A percentile compares a stretch with the other conserved stretches of the same genome.
Conservation (phyloP, 805 yeast species). For the Yamadazyma philogaea region DNA sequence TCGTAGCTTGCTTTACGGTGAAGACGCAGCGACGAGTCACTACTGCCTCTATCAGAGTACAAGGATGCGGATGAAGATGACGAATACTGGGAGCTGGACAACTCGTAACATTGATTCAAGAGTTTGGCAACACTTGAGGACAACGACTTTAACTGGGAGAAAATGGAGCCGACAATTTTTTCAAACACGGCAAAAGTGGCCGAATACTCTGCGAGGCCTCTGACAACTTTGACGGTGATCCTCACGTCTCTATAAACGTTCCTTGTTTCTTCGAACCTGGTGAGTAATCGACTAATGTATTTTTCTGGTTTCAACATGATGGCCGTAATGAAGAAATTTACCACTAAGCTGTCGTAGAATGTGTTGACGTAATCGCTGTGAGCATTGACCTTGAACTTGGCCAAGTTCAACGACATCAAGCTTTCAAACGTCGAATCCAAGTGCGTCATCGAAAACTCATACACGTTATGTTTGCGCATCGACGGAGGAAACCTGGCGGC, state of each 20-base stretch:
- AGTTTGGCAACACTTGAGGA: constrained; percentile 24
- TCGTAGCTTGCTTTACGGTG: constrained; percentile 11
- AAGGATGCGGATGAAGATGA: constrained; percentile 17
- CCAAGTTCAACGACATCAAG: constrained; percentile 16
- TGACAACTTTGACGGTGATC: constrained; percentile 27
- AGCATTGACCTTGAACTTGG: constrained; percentile 10
- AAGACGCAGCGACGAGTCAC: constrained; percentile 1
- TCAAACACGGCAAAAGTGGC: constrained; percentile 20
- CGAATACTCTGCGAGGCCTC: constrained; percentile 27
- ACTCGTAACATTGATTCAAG: constrained; percentile 20
- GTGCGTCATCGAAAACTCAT: constrained; percentile 26
- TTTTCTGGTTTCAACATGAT: constrained; percentile 31
- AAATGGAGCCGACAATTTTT: constrained; percentile 23
- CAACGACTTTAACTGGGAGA: constrained; percentile 24
- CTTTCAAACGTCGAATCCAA: constrained; percentile 30
- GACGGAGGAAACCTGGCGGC: constrained; percentile 29
- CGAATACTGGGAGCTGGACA: constrained; percentile 2
- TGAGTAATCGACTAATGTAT: constrained; percentile 24
- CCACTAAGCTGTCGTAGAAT: constrained; percentile 22
- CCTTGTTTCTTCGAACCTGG: constrained; percentile 20
- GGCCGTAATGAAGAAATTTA: constrained; percentile 35
- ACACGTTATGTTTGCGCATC: constrained; percentile 24
- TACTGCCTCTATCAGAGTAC: constrained; percentile 13
- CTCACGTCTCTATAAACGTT: constrained; percentile 25
- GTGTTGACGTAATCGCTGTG: constrained; percentile 6